Conservation (phyloP, 345 rosid genomes). For the Pistacia integerrima region DNA sequence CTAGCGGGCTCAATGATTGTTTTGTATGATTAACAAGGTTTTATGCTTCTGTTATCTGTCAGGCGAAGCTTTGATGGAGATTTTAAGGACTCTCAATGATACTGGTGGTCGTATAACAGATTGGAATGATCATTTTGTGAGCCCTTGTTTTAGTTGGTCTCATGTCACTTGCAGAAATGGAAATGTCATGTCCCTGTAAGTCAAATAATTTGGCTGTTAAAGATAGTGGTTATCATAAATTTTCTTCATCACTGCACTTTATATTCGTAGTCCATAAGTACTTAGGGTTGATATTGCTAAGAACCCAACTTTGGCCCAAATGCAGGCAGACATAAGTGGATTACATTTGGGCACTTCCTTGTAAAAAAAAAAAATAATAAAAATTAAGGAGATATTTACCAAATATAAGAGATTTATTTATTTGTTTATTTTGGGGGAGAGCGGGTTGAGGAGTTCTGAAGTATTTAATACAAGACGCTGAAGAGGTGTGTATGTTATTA, state of each 20-base stretch:
- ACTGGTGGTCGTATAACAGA: conserved; percentile 43
- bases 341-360: not conserved
- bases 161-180: conserved; percentile 71
- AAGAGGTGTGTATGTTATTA: not conserved
- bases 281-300: not conserved
- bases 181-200: conserved; percentile 75
- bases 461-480: not conserved
- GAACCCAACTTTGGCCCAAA: too few species aligned
- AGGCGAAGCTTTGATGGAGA: conserved; percentile 78
- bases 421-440: too few species aligned
- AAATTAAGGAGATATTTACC: not conserved
- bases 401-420: too few species aligned
- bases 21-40: not conserved
- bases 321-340: not conserved
- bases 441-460: too few species aligned
- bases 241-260: not conserved
- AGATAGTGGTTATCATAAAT: not conserved
- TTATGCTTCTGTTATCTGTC: conserved; percentile 18
- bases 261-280: not conserved
- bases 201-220: conserved; percentile 16
- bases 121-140: conserved; percentile 68
- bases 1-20: not conserved
- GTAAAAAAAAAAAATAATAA: too few species aligned
- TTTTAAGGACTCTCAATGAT: conserved; percentile 59
- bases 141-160: conserved; percentile 94